phyloP scores from a whole-genome alignment of 148 eudicot genomes.

The Dysphania ambrosioides region DNA sequence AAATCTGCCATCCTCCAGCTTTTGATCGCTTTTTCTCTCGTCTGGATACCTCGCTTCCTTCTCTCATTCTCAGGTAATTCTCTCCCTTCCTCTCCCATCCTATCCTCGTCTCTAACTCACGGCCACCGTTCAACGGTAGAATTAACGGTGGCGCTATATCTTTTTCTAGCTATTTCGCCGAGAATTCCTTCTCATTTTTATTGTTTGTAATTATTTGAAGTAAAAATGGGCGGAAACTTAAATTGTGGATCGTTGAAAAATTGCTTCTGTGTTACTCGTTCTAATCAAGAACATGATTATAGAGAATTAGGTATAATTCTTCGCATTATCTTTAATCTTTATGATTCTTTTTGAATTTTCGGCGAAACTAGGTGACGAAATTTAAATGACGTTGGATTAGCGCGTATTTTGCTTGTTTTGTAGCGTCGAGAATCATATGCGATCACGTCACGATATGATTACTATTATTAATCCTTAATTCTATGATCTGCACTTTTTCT shows the following conservation, averaged over 20 bases:
- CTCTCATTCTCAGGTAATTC: constrained; percentile 22
- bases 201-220: background rate
- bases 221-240: constrained; percentile 7
- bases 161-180: constrained; percentile 9
- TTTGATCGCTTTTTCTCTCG: background rate
- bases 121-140: background rate
- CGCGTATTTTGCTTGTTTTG: background rate
- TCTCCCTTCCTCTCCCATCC: background rate
- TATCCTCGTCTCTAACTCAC: too few relatives aligned
- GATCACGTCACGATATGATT: background rate
- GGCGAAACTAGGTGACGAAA: background rate
- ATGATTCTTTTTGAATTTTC: background rate
- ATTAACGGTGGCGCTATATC: constrained; percentile 4
- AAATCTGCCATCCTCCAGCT: background rate
- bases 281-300: constrained; percentile 5
- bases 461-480: background rate
- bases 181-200: background rate
- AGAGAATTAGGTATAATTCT: constrained; percentile 13
- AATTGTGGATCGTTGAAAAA: constrained; percentile 10
- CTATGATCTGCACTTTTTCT: background rate
- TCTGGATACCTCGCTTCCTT: constrained; percentile 17
- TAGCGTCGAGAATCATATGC: background rate
- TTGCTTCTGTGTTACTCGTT: constrained; percentile 17
- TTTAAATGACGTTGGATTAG: background rate
- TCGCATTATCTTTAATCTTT: background rate